phyloP scores from a whole-genome alignment of 1,284 basidiomycete species.

The Porodaedalea pini region DNA sequence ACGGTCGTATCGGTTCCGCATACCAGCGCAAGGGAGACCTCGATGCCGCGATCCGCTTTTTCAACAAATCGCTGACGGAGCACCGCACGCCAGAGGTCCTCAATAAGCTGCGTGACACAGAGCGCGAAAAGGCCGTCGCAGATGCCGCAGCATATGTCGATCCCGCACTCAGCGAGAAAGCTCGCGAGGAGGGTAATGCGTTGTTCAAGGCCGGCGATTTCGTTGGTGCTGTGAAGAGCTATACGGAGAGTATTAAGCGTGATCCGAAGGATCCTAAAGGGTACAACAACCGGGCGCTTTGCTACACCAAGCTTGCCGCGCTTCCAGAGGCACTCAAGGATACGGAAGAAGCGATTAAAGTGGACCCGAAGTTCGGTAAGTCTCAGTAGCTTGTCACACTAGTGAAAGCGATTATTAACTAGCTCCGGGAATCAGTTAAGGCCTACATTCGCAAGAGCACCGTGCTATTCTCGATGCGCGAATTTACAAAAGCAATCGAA shows the following conservation, averaged over 20 bases:
- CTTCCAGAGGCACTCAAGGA: conserved; percentile 97
- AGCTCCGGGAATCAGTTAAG: conserved; percentile 59
- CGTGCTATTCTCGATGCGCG: conserved; percentile 88
- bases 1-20: conserved; percentile 86
- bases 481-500: conserved; percentile 84
- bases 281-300: conserved; percentile 96
- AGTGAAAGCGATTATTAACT: background rate
- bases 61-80: conserved; percentile 90
- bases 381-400: conserved; percentile 8
- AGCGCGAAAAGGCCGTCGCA: conserved; percentile 75
- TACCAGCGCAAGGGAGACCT: conserved; percentile 84
- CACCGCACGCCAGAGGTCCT: conserved; percentile 95
- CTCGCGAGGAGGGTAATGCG: conserved; percentile 89
- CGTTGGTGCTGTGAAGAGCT: conserved; percentile 88
- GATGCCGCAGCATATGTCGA: conserved; percentile 87
- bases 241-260: conserved; percentile 96
- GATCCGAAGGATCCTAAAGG: conserved; percentile 87
- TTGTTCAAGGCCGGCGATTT: conserved; percentile 93
- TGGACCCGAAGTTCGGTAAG: conserved; percentile 81
- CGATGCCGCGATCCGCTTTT: conserved; percentile 81
- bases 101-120: conserved; percentile 84
- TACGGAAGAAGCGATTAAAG: conserved; percentile 88
- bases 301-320: conserved; percentile 93
- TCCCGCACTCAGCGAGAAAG: conserved; percentile 78
- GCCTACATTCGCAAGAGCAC: conserved; percentile 94